Evolutionary conservation across 331 rosid genomes (phyloP).

Genomic region (Spiraea crenata): DNA sequence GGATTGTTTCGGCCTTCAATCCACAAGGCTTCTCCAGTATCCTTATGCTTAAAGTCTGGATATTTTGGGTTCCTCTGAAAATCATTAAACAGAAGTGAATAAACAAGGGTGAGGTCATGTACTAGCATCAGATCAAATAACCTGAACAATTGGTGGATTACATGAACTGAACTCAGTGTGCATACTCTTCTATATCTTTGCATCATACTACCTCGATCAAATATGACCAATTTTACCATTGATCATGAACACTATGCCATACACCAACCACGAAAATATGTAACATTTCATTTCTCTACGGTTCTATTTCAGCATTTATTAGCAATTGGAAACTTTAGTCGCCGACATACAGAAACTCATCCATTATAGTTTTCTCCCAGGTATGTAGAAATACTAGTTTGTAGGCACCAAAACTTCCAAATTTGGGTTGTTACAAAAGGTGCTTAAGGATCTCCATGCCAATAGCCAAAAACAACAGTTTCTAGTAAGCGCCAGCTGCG

Average conservation of each 20-base stretch:
- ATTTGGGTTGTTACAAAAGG: neutral
- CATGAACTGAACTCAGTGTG: neutral
- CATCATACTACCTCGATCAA: neutral
- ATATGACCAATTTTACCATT: neutral
- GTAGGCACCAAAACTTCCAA: neutral
- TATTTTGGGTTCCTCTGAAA: slow-evolving; percentile 84
- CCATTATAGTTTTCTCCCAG: neutral
- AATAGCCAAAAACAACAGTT: no score
- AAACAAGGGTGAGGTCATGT: slow-evolving; percentile 8
- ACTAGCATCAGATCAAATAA: neutral
- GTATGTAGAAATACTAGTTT: neutral
- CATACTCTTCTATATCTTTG: neutral
- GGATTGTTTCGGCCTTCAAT: slow-evolving; percentile 77
- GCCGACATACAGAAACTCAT: neutral
- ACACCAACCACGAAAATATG: neutral
- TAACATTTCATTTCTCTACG: neutral
- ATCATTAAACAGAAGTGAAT: slow-evolving; percentile 6
- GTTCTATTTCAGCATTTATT: neutral
- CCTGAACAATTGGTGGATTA: slow-evolving; percentile 1
- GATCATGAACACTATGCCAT: neutral
- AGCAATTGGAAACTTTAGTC: neutral
- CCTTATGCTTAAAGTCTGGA: slow-evolving; percentile 93
- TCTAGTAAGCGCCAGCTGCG: neutral
- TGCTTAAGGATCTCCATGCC: neutral
- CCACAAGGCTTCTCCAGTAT: slow-evolving; percentile 95